A percentile compares a stretch with the other conserved stretches of the same genome.
These are phyloP conservation scores for Cercospora sp. DNA, from an alignment of 2,329 filamentous ascomycete genomes.

Conservation along the genomic window DNA sequence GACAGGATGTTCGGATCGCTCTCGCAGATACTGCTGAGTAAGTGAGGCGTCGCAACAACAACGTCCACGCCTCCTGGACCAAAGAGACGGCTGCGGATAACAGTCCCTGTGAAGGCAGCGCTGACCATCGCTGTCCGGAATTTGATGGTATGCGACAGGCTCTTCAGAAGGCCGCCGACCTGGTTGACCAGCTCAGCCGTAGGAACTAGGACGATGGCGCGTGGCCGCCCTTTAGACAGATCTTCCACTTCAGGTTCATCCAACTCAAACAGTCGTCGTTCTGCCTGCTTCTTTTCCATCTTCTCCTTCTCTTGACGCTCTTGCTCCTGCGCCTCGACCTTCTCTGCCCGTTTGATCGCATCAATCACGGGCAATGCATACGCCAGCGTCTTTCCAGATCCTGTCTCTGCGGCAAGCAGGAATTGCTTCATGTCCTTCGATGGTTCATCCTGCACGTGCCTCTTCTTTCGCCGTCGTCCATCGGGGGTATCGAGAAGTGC, in stretches of 20 bases:
- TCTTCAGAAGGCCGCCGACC: constrained; percentile 77
- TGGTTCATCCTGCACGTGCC: constrained; percentile 31
- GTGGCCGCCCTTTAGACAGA: constrained; percentile 74
- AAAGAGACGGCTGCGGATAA: constrained; percentile 85
- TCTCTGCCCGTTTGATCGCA: constrained; percentile 72
- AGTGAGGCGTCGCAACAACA: constrained; percentile 82
- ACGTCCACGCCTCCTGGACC: constrained; percentile 78
- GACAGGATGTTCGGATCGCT: constrained; percentile 89
- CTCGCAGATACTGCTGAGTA: constrained; percentile 83
- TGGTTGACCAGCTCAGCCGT: constrained; percentile 90
- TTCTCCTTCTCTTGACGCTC: constrained; percentile 32
- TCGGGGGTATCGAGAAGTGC: constrained; percentile 64
- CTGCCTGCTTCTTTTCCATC: constrained; percentile 38
- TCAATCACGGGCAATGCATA: constrained; percentile 85
- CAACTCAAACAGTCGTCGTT: constrained; percentile 55
- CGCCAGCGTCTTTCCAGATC: constrained; percentile 93
- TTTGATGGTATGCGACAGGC: constrained; percentile 79
- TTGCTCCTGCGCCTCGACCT: constrained; percentile 54
- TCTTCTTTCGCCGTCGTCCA: constrained; percentile 38
- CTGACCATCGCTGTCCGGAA: constrained; percentile 83
- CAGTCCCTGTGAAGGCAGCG: constrained; percentile 69
- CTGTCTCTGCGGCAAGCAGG: constrained; percentile 90
- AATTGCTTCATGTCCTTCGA: constrained; percentile 60
- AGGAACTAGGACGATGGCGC: constrained; percentile 82
- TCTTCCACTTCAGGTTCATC: constrained; percentile 59